Base-by-base conservation (phyloP, 192 early-diverging fungal genomes). In the Geranomyces michiganensis region DNA sequence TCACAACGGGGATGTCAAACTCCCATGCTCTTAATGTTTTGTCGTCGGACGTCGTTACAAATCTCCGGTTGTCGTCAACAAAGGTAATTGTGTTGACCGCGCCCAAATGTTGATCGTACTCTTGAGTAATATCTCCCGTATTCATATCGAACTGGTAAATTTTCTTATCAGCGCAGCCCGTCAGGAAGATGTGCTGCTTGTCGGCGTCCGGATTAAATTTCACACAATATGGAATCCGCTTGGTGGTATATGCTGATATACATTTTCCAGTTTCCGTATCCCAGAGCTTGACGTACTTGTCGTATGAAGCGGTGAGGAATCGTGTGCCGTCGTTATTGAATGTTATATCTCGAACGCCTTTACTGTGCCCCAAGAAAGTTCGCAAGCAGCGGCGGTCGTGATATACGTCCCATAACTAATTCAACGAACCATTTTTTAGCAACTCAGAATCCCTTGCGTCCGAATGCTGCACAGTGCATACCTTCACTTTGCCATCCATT, bases 1-100 rank as follows among this genome's bases (percentile, higher is more conserved):
- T 96, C 41, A 96, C 94, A 2, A 99, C 94, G 3, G 97, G 97
- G 71, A 99, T 99, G 68, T 93, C 96, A 76, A 87, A 96, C 82
- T 99, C 97, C 97, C 97, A 99, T 56, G 90, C 94, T 49, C 97
- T 89, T 66, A 99, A 77, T 21, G 92, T 93, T 79, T 99, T 99
- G 83, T 99, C 97, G 78, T 99, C 96, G 33, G 90, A 92, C 2
- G 97, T 97, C 13, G 94, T 93, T 33, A 99, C 89, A 68, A 99
- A 99, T 30, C 96, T 84, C 48, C 95, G 82, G 78, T 93, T 93
- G 13, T 94, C 90, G 70, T 98, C 95, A 14, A 96, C 90, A 84
- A 99, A 99, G 0, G 95, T 98, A 67, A 99, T 92, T 32, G 94
- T 92, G 73, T 97, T 99, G 48, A 99, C 90, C 3, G 96, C 90